Conservation (phyloP, 345 rosid species). For the Excoecaria cochinchinensis region DNA sequence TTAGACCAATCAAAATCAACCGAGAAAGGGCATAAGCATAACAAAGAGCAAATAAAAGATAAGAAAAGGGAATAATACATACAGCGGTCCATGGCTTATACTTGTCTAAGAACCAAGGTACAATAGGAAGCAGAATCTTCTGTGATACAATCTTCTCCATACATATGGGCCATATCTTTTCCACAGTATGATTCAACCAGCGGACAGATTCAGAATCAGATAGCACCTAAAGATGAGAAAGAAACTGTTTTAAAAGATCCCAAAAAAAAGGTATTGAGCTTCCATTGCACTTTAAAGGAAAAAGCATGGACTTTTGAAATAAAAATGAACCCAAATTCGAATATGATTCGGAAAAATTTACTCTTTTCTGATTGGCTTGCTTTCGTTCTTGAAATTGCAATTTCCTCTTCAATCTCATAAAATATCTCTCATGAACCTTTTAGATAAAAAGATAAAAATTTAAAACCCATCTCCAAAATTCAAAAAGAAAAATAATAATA, state of each 20-base stretch:
- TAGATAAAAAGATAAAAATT: not conserved
- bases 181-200: slow-evolving; percentile 86
- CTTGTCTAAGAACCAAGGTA: slow-evolving; percentile 95
- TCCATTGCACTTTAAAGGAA: not conserved
- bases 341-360: slow-evolving; percentile 23
- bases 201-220: slow-evolving; percentile 84
- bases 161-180: slow-evolving; percentile 91
- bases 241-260: not conserved
- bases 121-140: slow-evolving; percentile 84
- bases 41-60: slow-evolving; percentile 2
- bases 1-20: not conserved
- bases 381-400: slow-evolving; percentile 64
- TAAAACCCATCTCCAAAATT: not conserved
- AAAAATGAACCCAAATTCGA: not conserved
- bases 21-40: not conserved
- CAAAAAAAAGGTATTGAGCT: not conserved
- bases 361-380: slow-evolving; percentile 72
- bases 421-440: slow-evolving; percentile 75
- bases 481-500: not conserved
- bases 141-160: slow-evolving; percentile 89
- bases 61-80: slow-evolving; percentile 18
- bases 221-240: slow-evolving; percentile 50
- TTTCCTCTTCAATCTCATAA: slow-evolving; percentile 53
- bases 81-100: slow-evolving; percentile 99
- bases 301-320: not conserved